These are phyloP conservation scores for Zymoseptoria tritici DNA, from an alignment of 2,329 filamentous ascomycete species.

Conservation along the genomic window DNA sequence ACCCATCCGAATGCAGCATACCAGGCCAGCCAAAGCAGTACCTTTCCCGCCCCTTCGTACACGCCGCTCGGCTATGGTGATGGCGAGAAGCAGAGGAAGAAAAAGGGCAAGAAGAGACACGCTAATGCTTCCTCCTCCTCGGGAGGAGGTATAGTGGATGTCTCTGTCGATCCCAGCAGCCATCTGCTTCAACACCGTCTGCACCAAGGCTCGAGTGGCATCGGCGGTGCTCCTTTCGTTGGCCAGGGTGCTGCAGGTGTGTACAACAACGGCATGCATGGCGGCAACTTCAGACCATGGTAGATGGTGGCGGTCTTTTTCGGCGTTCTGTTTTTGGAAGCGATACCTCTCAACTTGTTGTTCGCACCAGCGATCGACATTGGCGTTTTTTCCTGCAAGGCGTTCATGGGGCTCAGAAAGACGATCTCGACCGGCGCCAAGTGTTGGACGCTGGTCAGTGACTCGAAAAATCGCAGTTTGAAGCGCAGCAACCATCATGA, in stretches of 20 bases:
- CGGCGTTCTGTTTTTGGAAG: slow-evolving; percentile 7
- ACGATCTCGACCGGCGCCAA: slow-evolving; percentile 20
- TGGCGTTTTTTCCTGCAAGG: slow-evolving; percentile 21
- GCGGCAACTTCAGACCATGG: slow-evolving; percentile 24
- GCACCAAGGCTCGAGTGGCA: slow-evolving; percentile 73
- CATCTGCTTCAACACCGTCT: slow-evolving; percentile 73
- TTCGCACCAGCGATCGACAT: slow-evolving; percentile 15
- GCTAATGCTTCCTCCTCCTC: slow-evolving; percentile 99
- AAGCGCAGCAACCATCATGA: slow-evolving; percentile 13
- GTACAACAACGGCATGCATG: slow-evolving; percentile 26
- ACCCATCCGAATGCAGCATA: slow-evolving; percentile 18
- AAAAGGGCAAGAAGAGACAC: slow-evolving; percentile 99
- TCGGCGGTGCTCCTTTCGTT: slow-evolving; percentile 28
- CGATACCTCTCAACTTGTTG: slow-evolving; percentile 9
- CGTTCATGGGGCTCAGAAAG: slow-evolving; percentile 19
- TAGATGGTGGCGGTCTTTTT: slow-evolving; percentile 9
- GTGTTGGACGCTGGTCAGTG: slow-evolving; percentile 22
- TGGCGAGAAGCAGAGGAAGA: slow-evolving; percentile 45
- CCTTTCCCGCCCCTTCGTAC: slow-evolving; percentile 19
- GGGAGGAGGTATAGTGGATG: slow-evolving; percentile 97
- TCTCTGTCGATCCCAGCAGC: slow-evolving; percentile 76
- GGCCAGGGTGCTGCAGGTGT: slow-evolving; percentile 21
- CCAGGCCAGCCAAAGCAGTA: slow-evolving; percentile 18
- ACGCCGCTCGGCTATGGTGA: slow-evolving; percentile 21
- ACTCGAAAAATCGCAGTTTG: slow-evolving; percentile 18